Evolutionary conservation across 2,329 filamentous ascomycete species (phyloP), one percentile per base, ranked within the genome.

Genomic region (Diaporthe sp.): DNA sequence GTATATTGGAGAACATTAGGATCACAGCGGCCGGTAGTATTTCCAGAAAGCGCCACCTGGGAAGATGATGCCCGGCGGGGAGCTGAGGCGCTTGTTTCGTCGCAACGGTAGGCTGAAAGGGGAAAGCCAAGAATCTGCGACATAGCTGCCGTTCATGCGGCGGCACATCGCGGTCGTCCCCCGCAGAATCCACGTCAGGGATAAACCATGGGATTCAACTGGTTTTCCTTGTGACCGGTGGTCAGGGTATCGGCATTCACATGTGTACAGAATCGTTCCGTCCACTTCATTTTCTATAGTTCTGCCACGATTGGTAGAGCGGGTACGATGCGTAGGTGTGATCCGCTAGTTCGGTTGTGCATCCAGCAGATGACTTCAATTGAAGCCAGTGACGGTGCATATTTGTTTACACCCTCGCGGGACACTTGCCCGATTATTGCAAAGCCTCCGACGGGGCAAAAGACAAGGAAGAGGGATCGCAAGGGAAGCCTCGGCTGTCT

Each of bases 61-160:
- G n/a, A 9, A 39, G 63, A 53, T 53, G 63, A 53, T 15, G 22
- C 32, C 63, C 44, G 47, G 63, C 63, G n/a, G 63, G 63, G 32
- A 39, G 8, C 47, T 68, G 63, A 53, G 47, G 47, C 47, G 35
- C 47, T 53, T 39, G 44, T 53, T 27, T 53, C 32, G 32, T 68
- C 63, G 63, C 63, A 68, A 53, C 63, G n/a, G 63, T 53, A 53
- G 63, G 63, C 25, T 35, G 63, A 68, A 68, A 53, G 47, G n/a
- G 63, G 63, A 68, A 68, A 53, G 47, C 63, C 47, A 68, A 68
- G 63, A 35, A 53, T 39, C 63, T 35, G 63, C 63, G 47, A 53
- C 63, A 25, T 27, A 53, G 47, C 47, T 68, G 63, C 63, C 44
- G 63, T 68, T 68, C 47, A 68, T 68, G 63, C 63, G 63, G 63